phyloP scores from a whole-genome alignment of 805 yeast species.

The Candida maesae region DNA sequence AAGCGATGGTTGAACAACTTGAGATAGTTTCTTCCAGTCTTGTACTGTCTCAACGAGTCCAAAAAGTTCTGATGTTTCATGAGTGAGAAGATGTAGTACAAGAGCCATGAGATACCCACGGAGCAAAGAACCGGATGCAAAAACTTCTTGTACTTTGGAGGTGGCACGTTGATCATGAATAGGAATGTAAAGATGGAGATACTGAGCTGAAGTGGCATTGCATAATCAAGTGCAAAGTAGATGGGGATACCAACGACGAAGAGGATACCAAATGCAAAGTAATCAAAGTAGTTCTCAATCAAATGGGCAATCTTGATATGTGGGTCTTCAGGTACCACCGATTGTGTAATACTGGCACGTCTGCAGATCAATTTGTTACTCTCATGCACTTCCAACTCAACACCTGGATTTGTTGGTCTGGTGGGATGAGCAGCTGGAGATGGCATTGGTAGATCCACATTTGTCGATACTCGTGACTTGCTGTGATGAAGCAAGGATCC shows the following conservation, averaged over 20 bases:
- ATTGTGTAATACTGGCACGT: slow-evolving; percentile 21
- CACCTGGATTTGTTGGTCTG: slow-evolving; percentile 17
- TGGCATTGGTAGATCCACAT: slow-evolving; percentile 10
- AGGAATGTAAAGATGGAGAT: slow-evolving; percentile 56
- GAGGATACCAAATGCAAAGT: slow-evolving; percentile 44
- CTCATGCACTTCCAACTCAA: slow-evolving; percentile 5
- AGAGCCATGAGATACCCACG: slow-evolving; percentile 59
- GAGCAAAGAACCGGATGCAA: slow-evolving; percentile 72
- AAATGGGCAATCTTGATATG: slow-evolving; percentile 32
- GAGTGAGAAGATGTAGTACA: slow-evolving; percentile 56
- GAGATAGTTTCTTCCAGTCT: slow-evolving; percentile 66
- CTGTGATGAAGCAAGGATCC: not conserved
- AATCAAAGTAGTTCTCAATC: slow-evolving; percentile 48
- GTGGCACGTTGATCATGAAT: slow-evolving; percentile 40
- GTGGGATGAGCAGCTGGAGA: slow-evolving; percentile 18
- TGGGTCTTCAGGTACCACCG: slow-evolving; percentile 7
- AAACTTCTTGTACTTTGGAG: slow-evolving; percentile 44
- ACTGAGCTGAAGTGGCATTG: slow-evolving; percentile 59
- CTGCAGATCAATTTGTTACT: slow-evolving; percentile 20
- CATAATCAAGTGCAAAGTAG: slow-evolving; percentile 53
- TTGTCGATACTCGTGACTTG: too few species aligned
- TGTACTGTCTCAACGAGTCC: slow-evolving; percentile 48
- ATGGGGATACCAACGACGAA: slow-evolving; percentile 56
- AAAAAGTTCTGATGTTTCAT: slow-evolving; percentile 50
- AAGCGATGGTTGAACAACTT: slow-evolving; percentile 44